phyloP scores from a whole-genome alignment of 2,329 filamentous ascomycete genomes.

The Dactylonectria macrodidyma region DNA sequence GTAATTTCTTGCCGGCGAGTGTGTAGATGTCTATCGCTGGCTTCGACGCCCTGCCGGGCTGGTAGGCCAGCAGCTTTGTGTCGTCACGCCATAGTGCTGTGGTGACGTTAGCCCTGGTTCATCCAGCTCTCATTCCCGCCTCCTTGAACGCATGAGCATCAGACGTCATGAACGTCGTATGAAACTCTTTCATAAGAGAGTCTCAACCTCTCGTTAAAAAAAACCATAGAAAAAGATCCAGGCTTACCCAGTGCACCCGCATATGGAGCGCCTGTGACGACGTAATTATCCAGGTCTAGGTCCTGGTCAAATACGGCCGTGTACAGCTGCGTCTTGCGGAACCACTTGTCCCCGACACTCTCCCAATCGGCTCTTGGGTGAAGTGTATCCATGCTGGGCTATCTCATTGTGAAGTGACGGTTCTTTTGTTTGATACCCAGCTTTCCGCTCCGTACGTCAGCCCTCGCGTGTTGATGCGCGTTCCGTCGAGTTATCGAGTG shows the following conservation, averaged over 20 bases:
- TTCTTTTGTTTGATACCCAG: background rate
- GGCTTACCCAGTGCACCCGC: slow-evolving; percentile 90
- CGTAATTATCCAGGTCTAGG: slow-evolving; percentile 94
- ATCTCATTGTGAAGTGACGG: slow-evolving; percentile 49
- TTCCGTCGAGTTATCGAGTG: background rate
- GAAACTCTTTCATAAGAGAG: background rate
- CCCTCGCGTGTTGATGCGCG: slow-evolving; percentile 15
- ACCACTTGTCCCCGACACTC: slow-evolving; percentile 92
- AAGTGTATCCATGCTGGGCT: slow-evolving; percentile 67
- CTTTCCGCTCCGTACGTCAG: background rate
- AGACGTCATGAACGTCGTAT: background rate
- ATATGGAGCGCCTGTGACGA: slow-evolving; percentile 92
- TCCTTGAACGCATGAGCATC: background rate
- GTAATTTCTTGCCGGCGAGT: slow-evolving; percentile 89
- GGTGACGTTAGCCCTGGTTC: slow-evolving; percentile 26
- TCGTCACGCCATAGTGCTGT: slow-evolving; percentile 91
- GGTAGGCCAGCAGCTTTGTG: slow-evolving; percentile 84
- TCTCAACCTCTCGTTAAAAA: background rate
- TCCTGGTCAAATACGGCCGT: slow-evolving; percentile 93
- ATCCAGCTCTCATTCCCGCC: slow-evolving; percentile 1
- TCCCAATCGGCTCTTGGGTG: slow-evolving; percentile 93
- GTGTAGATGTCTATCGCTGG: slow-evolving; percentile 95
- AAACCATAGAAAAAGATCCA: background rate
- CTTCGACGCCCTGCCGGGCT: slow-evolving; percentile 79
- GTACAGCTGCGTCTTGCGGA: slow-evolving; percentile 95